Evolutionary conservation across 2,329 filamentous ascomycete genomes (phyloP).

Genomic region (Aspergillus ibericus): DNA sequence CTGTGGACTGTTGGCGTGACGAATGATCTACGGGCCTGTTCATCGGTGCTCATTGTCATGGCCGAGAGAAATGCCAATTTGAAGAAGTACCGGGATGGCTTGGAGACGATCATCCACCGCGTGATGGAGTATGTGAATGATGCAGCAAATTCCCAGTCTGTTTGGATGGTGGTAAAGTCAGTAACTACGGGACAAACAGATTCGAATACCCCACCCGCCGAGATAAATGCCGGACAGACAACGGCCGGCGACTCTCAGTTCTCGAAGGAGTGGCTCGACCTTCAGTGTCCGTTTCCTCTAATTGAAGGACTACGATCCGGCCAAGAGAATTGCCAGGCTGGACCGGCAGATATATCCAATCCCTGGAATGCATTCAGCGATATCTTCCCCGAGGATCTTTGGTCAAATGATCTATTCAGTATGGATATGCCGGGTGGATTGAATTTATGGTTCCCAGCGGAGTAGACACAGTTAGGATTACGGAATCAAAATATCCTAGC

Average conservation of each 20-base stretch:
- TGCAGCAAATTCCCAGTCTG: neutral
- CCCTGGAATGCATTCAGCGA: neutral
- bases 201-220: neutral
- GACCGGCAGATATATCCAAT: neutral
- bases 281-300: neutral
- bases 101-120: slow-evolving; percentile 21
- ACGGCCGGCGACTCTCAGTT: neutral
- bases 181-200: no score
- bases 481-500: no score
- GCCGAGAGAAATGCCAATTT: slow-evolving; percentile 21
- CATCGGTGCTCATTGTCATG: slow-evolving; percentile 22
- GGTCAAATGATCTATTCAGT: neutral
- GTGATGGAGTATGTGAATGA: slow-evolving; percentile 18
- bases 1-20: slow-evolving; percentile 21
- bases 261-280: neutral
- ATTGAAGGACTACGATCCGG: neutral
- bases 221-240: neutral
- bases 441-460: neutral
- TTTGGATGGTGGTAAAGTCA: neutral
- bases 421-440: neutral
- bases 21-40: slow-evolving; percentile 24
- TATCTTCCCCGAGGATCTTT: neutral
- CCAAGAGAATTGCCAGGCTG: neutral
- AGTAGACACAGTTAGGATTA: neutral
- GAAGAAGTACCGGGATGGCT: slow-evolving; percentile 20